Evolutionary conservation across 1,284 basidiomycete genomes (phyloP).

Genomic region (Moniliophthora roreri): DNA sequence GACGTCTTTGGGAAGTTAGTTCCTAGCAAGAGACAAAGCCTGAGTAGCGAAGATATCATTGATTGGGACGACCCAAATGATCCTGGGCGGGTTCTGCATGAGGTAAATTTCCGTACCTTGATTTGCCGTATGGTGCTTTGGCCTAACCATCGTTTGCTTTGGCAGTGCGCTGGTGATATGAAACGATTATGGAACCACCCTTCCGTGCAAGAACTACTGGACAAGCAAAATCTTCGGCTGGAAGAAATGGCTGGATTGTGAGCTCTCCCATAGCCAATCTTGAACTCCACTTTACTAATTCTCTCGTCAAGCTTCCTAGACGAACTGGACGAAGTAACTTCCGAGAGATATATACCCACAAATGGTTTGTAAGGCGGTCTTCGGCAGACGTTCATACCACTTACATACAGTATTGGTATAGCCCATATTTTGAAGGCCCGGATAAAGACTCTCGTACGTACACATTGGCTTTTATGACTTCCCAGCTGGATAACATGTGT

Average conservation of each 20-base stretch:
- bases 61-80: conserved; percentile 42
- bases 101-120: conserved; percentile 13
- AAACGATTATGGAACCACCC: conserved; percentile 52
- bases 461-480: background rate
- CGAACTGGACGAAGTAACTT: conserved; percentile 73
- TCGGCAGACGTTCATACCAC: background rate
- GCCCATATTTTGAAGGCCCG: conserved; percentile 92
- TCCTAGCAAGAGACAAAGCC: conserved; percentile 26
- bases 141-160: background rate
- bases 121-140: background rate
- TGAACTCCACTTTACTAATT: conserved; percentile 4
- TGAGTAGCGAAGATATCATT: conserved; percentile 34
- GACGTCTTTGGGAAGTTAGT: conserved; percentile 30
- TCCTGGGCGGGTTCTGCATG: conserved; percentile 41
- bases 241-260: conserved; percentile 69
- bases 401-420: conserved; percentile 17
- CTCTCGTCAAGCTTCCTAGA: conserved; percentile 47
- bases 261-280: conserved; percentile 24
- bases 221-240: conserved; percentile 43
- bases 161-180: conserved; percentile 47
- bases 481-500: conserved; percentile 1
- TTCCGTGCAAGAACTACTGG: conserved; percentile 44
- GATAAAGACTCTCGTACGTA: conserved; percentile 82
- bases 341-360: conserved; percentile 77
- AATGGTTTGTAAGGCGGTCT: conserved; percentile 47